Conservation (phyloP, 2,329 filamentous ascomycete genomes). For the Colletotrichum chrysophilum region DNA sequence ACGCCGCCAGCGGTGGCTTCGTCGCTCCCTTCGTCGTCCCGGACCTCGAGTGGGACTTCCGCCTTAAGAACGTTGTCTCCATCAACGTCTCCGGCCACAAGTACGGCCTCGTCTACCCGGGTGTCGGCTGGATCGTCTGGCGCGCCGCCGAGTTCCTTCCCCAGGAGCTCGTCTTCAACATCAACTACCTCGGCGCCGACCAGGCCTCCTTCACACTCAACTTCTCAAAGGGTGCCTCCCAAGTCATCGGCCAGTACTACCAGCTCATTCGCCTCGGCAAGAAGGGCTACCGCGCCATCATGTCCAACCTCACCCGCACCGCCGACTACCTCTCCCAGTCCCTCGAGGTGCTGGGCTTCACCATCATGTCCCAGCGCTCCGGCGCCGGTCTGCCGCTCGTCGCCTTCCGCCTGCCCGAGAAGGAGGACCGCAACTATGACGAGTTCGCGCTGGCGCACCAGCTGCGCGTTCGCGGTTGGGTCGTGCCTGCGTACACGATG, state of each 20-base stretch:
- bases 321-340: conserved; percentile 83
- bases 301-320: conserved; percentile 90
- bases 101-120: conserved; percentile 78
- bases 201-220: conserved; percentile 97
- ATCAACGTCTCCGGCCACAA: conserved; percentile 98
- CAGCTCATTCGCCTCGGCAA: conserved; percentile 95
- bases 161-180: conserved; percentile 95
- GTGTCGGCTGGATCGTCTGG: conserved; percentile 95
- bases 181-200: conserved; percentile 97
- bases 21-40: conserved; percentile 91
- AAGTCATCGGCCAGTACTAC: conserved; percentile 97
- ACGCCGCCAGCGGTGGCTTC: conserved; percentile 91
- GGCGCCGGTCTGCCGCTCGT: conserved; percentile 87
- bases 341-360: conserved; percentile 78
- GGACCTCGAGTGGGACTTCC: conserved; percentile 89
- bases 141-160: conserved; percentile 82
- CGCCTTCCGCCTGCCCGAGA: conserved; percentile 69
- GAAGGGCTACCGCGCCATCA: conserved; percentile 89
- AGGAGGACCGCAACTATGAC: conserved; percentile 66
- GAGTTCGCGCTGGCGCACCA: conserved; percentile 85
- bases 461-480: conserved; percentile 86
- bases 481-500: conserved; percentile 97
- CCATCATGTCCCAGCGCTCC: conserved; percentile 83
- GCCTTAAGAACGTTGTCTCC: conserved; percentile 84
- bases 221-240: conserved; percentile 93